Base-by-base conservation (phyloP, 805 yeast species). In the Priceomyces carsonii region DNA sequence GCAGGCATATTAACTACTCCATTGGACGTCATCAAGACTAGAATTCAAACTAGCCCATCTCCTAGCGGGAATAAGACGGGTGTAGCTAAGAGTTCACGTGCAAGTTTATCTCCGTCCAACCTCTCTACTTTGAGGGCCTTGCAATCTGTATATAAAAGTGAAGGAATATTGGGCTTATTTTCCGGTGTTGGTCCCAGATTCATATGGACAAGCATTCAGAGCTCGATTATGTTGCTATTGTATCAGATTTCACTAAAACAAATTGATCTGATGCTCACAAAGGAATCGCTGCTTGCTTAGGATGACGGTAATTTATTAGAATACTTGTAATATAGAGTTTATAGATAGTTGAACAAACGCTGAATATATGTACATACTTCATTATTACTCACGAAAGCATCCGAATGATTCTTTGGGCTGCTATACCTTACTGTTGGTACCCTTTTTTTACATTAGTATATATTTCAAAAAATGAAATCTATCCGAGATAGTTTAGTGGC, bases 141-240 rank as follows among this genome's bases (percentile, higher is more conserved):
- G 31, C 42, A 41, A 2, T 53, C 59, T 16, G 64, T 93, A 4
- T 84, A 82, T 54, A 72, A 60, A 35, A 65, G 73, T 17, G 96
- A 93, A 57, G 98, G 99, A 1, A 34, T 82, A 0, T 40, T 73
- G 1, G 96, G 96, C 0, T 68, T 88, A 25, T 91, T 93, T 60
- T 78, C 90, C 20, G 99, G 99, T 1, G 96, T 93, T 5, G 97
- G 96, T 0, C 99, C 99, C 1, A 73, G 99, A 44, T 81, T 89
- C 46, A 83, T 93, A 4, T 93, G 99, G 99, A 91, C 98, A 0
- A 85, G 95, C 44, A 69, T 90, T 13, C 99, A 93, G 59, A 86
- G 96, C 59, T 85, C 95, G 46, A 83, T 93, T 31, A 91, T 93
- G 98, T 71, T 93, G 36, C 67, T 91, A 44, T 66, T 90, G 25